Base-by-base conservation (phyloP, 139 green algal genomes). In the Microglena sp. region DNA sequence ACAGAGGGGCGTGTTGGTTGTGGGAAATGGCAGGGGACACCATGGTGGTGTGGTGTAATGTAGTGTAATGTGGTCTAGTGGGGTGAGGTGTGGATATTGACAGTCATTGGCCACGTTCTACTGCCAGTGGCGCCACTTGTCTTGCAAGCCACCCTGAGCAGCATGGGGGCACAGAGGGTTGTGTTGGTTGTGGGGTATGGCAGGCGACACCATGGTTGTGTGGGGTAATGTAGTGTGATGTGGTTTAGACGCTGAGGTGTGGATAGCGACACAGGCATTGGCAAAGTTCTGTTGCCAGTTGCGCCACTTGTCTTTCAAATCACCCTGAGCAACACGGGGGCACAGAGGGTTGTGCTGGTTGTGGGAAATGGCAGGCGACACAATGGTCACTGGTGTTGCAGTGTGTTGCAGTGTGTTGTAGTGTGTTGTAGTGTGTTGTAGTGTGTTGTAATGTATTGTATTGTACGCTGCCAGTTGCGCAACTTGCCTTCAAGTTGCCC, bases 251-350 rank as follows among this genome's bases (percentile, higher is more conserved):
- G 26, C 40, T 18, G 11, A 18, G 11, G 40, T 50, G 40, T 50
- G 40, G 11, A 18, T 50, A 18, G n/a, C n/a, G n/a, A n/a, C n/a
- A n/a, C 66, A 72, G 30, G 31, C 56, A 31, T 34, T 56, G 4
- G 40, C 43, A 22, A 72, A 55, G 30, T 72, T 72, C 31, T 56
- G 55, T 44, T 72, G 66, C 66, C 66, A 72, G 55, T 72, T 72
- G 34, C 66, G 66, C 66, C 66, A 72, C 66, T 72, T 72, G 55
- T 72, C 66, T 56, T 72, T 72, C 55, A 72, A 24, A 33, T 72
- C 66, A 7, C 66, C 66, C 66, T 72, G 66, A n/a, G n/a, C n/a
- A n/a, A n/a, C n/a, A n/a, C n/a, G n/a, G n/a, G n/a, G n/a, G n/a
- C n/a, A n/a, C n/a, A n/a, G n/a, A n/a, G n/a, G n/a, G n/a, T n/a